A percentile compares a stretch with the other conserved stretches of the same genome.
phyloP scores from a whole-genome alignment of 2,329 filamentous ascomycete species.

The Botrytis porri region DNA sequence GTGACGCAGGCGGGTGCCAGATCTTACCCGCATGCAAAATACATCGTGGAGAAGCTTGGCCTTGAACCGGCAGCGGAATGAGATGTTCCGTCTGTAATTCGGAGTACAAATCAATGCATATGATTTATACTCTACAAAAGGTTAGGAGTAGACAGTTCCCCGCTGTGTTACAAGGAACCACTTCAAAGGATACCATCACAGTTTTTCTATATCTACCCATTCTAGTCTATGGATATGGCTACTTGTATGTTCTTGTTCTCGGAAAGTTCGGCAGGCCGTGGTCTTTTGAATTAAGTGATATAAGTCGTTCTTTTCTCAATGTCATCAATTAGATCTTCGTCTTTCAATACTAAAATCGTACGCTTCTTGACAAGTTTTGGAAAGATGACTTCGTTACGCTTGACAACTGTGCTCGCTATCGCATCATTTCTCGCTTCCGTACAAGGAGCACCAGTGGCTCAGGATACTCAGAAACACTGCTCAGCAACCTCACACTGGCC shows the following conservation, averaged over 20 bases:
- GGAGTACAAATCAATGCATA: not conserved
- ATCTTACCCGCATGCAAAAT: constrained; percentile 16
- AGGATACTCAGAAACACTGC: constrained; percentile 24
- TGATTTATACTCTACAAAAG: not conserved
- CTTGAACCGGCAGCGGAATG: constrained; percentile 10
- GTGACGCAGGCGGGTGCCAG: not conserved
- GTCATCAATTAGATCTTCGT: no score
- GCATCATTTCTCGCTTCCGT: constrained; percentile 1
- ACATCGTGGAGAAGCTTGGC: constrained; percentile 9
- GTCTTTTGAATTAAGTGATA: not conserved
- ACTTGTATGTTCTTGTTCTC: not conserved
- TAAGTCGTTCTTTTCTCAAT: no score
- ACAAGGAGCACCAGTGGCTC: not conserved
- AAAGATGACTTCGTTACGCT: not conserved
- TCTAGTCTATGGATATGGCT: no score
- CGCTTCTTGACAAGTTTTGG: not conserved
- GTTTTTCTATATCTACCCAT: not conserved
- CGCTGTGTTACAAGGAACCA: not conserved
- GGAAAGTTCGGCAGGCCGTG: not conserved
- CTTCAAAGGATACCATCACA: not conserved
- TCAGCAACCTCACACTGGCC: constrained; percentile 37
- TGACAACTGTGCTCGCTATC: not conserved
- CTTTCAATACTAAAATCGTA: not conserved
- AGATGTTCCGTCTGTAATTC: constrained; percentile 35
- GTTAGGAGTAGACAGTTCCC: not conserved